Percentiles rank a stretch among this genome's conserved stretches.
phyloP scores from a whole-genome alignment of 1,284 basidiomycete genomes.

The Vanrija sp. region DNA sequence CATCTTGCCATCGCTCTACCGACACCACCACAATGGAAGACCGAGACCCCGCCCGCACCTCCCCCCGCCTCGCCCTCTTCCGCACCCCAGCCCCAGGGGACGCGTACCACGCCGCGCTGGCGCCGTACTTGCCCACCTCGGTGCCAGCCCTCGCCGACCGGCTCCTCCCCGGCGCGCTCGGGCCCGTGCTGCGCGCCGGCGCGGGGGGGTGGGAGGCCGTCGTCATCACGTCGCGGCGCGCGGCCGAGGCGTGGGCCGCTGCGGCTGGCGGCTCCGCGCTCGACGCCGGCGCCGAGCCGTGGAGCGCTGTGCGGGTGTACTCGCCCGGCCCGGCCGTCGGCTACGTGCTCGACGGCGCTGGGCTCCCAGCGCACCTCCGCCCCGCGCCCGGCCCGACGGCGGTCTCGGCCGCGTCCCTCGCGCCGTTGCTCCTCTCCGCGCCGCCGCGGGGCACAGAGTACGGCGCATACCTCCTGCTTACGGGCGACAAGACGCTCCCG shows the following conservation, averaged over 20 bases:
- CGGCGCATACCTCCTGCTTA: conserved; percentile 30
- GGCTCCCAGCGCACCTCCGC: not conserved
- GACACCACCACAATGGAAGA: no score
- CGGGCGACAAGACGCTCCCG: conserved; percentile 41
- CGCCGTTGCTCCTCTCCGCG: conserved; percentile 19
- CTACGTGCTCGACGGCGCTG: not conserved
- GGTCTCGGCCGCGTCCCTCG: conserved; percentile 10
- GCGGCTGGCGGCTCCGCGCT: not conserved
- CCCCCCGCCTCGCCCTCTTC: conserved; percentile 22
- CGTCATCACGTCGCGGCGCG: conserved; percentile 29
- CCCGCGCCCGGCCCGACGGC: conserved; percentile 1
- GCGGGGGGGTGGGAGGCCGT: conserved; percentile 27
- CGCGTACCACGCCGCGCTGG: conserved; percentile 16
- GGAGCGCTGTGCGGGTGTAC: conserved; percentile 6
- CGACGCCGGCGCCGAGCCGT: not conserved
- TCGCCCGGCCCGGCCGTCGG: conserved; percentile 10
- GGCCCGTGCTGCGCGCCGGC: conserved; percentile 6
- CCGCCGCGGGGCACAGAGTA: conserved; percentile 13
- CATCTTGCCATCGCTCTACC: no score
- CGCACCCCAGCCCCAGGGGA: conserved; percentile 23
- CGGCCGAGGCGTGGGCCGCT: conserved; percentile 32
- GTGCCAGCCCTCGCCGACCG: conserved; percentile 26
- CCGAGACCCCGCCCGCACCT: not conserved
- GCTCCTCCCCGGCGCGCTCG: conserved; percentile 14
- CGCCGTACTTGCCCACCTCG: conserved; percentile 2